Evolutionary conservation across 805 yeast species (phyloP), one percentile per base, ranked within the genome.

Genomic region (Yarrowia divulgata): DNA sequence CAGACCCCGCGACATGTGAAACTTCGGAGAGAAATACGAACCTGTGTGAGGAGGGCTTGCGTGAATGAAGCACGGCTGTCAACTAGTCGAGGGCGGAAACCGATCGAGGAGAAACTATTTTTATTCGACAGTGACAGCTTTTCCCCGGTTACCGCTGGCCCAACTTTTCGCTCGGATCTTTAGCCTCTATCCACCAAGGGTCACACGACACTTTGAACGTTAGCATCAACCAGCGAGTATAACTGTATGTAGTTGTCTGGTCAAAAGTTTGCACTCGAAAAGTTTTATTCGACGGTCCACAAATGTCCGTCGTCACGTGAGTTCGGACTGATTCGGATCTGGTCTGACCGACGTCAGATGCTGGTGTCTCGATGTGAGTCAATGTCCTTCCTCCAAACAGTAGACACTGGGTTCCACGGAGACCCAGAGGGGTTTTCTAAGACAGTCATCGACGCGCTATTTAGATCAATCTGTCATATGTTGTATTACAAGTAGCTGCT

Each of bases 161-260:
- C 55, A 16, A 34, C 23, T n/a, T 50, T 12, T 9, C 55, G 23
- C 55, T 18, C 39, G 8, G 23, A 23, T 23, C 4, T 46, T 32
- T 32, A 16, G 19, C 13, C 39, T 32, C 54, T n/a, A 18, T 10
- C 13, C 3, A 40, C 6, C 3, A 9, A 3, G 13, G 60, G 60
- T 54, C 60, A 54, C 60, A 54, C 60, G 60, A 54, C 60, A 19
- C 18, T 23, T 23, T 23, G 32, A 54, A 54, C 60, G 60, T 54
- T 54, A 35, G 58, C 8, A 52, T 52, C 40, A 54, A n/a, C 29
- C 29, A 23, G 29, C 6, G 45, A 54, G 60, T 14, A 37, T 37
- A 54, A 43, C 37, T 37, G 14, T 3, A 29, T 34, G 42, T 23
- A 23, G 29, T 23, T 23, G 29, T 23, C 29, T 23, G 29, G 29